phyloP scores from a whole-genome alignment of 257 asterid species.

The Vinca minor region DNA sequence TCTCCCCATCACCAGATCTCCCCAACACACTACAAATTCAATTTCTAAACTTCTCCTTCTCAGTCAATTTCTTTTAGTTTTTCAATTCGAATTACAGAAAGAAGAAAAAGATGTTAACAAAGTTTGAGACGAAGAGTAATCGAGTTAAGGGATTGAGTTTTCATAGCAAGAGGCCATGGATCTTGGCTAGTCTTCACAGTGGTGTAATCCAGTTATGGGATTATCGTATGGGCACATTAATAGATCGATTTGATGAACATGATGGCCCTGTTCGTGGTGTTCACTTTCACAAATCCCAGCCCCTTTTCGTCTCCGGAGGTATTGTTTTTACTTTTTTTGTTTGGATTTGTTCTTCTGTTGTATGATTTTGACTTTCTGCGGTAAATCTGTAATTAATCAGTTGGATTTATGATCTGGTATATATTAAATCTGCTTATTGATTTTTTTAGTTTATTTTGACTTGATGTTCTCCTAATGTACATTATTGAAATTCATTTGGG shows the following conservation, averaged over 20 bases:
- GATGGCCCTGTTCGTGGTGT: slow-evolving; percentile 96
- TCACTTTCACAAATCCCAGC: slow-evolving; percentile 83
- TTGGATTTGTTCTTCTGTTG: not conserved
- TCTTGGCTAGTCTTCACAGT: slow-evolving; percentile 97
- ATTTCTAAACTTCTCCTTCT: slow-evolving; percentile 3
- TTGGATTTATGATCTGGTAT: not conserved
- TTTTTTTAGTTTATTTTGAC: not conserved
- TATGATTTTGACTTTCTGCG: slow-evolving; percentile 7
- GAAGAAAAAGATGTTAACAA: slow-evolving; percentile 96
- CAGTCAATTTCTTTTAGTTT: no score
- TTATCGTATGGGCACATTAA: slow-evolving; percentile 96
- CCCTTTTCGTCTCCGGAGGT: slow-evolving; percentile 96
- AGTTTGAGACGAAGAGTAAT: slow-evolving; percentile 96
- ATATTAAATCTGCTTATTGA: not conserved
- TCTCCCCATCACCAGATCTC: slow-evolving; percentile 18
- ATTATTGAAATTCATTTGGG: not conserved
- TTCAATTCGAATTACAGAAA: slow-evolving; percentile 5
- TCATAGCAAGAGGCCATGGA: slow-evolving; percentile 96
- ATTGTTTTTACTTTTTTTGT: not conserved
- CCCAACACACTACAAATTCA: slow-evolving; percentile 5
- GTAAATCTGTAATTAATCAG: slow-evolving; percentile 1
- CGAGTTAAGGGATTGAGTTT: slow-evolving; percentile 95
- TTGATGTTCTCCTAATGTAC: not conserved
- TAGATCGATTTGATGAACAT: slow-evolving; percentile 86
- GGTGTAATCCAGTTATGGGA: slow-evolving; percentile 99